Percentiles rank a stretch among this genome's conserved stretches.
Conservation (phyloP, 1,284 basidiomycete species). For the Baeospora myosura region DNA sequence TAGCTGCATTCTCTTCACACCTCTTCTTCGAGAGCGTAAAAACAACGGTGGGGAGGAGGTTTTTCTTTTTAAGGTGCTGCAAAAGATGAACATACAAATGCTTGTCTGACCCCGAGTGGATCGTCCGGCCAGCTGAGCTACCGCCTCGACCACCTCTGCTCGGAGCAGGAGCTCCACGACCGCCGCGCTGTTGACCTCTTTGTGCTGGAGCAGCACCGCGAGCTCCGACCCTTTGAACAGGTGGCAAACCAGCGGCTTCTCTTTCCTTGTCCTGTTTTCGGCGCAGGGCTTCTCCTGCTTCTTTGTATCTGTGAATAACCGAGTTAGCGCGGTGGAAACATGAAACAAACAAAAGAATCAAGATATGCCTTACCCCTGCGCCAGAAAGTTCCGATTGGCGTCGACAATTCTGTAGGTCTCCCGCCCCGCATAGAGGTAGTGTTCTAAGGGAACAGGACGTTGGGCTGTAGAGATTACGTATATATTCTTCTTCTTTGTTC, state of each 20-base stretch:
- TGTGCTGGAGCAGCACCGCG: constrained; percentile 62
- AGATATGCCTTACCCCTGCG: constrained; percentile 53
- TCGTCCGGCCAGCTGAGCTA: constrained; percentile 49
- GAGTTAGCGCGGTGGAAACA: constrained; percentile 8
- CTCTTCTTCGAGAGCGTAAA: constrained; percentile 97
- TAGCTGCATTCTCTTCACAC: constrained; percentile 94
- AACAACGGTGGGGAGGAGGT: constrained; percentile 88
- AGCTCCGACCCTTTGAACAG: constrained; percentile 74
- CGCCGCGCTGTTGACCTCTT: constrained; percentile 59
- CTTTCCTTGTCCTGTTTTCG: constrained; percentile 97
- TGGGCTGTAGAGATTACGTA: constrained; percentile 98
- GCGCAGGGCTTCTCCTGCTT: constrained; percentile 81
- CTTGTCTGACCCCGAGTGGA: constrained; percentile 71
- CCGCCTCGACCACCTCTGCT: constrained; percentile 38
- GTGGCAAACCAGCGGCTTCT: constrained; percentile 85
- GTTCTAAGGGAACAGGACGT: constrained; percentile 94
- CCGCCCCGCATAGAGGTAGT: constrained; percentile 90
- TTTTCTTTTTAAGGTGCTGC: constrained; percentile 78
- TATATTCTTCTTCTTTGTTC: constrained; percentile 99
- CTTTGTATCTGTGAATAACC: constrained; percentile 61
- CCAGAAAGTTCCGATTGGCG: constrained; percentile 71
- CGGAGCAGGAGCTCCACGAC: constrained; percentile 36
- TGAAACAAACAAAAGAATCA: constrained; percentile 5
- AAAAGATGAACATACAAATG: constrained; percentile 93
- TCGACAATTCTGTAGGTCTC: constrained; percentile 93